Evolutionary conservation across 2,329 filamentous ascomycete species (phyloP), one percentile per base, ranked within the genome.

Genomic region (Aspergillus ibericus): DNA sequence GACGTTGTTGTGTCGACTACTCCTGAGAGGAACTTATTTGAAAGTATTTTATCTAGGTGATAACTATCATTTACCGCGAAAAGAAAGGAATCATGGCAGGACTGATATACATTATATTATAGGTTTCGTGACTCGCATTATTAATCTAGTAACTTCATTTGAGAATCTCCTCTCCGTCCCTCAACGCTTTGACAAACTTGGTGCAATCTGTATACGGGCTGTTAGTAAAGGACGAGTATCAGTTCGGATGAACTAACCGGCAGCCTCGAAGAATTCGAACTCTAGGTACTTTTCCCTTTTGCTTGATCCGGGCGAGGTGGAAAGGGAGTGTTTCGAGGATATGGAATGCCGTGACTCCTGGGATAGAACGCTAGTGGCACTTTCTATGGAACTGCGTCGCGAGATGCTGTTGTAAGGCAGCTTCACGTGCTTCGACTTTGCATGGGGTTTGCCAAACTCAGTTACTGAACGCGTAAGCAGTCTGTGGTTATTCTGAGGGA

Each of bases 371-470:
- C 55, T 60, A 5, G 34, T 42, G 2, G 55, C 34, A 34, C 59
- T 60, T 35, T 55, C 59, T 13, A 60, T 53, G 12, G 59, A 60
- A 36, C 55, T 53, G 5, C 59, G 59, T 9, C 59, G 55, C 15
- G 46, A 48, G 3, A 29, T 29, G 5, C 25, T 12, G 7, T 54
- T 36, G 5, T 36, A 18, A 10, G 47, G 20, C 34, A 36, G 13
- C 34, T 47, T 35, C 7, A 32, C 6, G 5, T 50, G 25, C 1
- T 44, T 47, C 2, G 57, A 44, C 34, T 48, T 58, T 18, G 57
- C 40, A 9, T 42, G 4, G 2, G 16, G 18, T 38, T 53, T 55
- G 1, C 48, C 52, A 16, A 60, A 55, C 4, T 60, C 55, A 15
- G 36, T 36, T 10, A 53, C 59, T 60, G 20, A 15, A 20, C 8